A percentile compares a stretch with the other conserved stretches of the same genome.
Evolutionary conservation across 1,284 basidiomycete species (phyloP).

Genomic region (Ustilago vetiveriae): DNA sequence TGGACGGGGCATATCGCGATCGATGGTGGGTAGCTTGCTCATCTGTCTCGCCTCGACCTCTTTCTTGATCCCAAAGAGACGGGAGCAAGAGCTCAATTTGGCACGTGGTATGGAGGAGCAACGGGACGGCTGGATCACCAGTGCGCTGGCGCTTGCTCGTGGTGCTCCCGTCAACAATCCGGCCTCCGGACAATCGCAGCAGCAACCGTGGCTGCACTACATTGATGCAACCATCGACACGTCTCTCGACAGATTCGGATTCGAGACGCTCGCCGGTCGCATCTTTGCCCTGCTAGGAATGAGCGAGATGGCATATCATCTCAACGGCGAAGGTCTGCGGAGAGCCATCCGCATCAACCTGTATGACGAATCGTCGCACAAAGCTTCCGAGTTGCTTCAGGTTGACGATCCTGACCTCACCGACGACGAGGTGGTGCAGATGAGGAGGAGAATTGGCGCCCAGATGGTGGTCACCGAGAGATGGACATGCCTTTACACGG

Average conservation of each 20-base stretch:
- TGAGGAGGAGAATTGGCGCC: conserved; percentile 19
- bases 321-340: conserved; percentile 29
- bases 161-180: conserved; percentile 2
- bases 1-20: conserved; percentile 17
- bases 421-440: conserved; percentile 14
- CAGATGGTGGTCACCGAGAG: conserved; percentile 18
- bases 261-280: conserved; percentile 19
- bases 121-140: conserved; percentile 28
- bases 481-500: conserved; percentile 28
- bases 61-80: conserved; percentile 16
- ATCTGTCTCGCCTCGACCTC: conserved; percentile 21
- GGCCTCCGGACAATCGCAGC: not conserved
- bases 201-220: conserved; percentile 20
- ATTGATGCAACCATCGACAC: conserved; percentile 10
- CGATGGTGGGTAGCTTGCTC: conserved; percentile 31
- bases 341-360: conserved; percentile 26
- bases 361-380: conserved; percentile 20
- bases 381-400: not conserved
- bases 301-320: conserved; percentile 21
- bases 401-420: conserved; percentile 11
- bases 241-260: conserved; percentile 32
- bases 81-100: conserved; percentile 22
- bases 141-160: conserved; percentile 27
- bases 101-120: conserved; percentile 15
- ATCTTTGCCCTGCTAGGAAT: conserved; percentile 25